Conservation (phyloP, 768 basidiomycete genomes). For the Grammothele lineata region DNA sequence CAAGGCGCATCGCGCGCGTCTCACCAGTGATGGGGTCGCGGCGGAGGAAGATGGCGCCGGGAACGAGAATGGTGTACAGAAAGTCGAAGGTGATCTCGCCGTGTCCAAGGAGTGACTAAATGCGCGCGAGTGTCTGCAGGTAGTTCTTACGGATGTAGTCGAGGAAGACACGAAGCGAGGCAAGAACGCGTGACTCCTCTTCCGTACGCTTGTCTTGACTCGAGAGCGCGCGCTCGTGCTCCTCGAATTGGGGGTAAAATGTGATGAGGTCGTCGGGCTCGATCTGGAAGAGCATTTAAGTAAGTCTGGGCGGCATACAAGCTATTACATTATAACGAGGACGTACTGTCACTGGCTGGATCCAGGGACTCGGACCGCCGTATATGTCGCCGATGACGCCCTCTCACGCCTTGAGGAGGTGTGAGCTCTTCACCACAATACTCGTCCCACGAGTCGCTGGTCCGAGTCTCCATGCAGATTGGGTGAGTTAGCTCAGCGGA, state of each 20-base stretch:
- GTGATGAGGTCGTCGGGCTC: conserved; percentile 53
- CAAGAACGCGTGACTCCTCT: conserved; percentile 37
- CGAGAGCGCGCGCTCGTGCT: conserved; percentile 39
- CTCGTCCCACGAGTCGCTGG: conserved; percentile 53
- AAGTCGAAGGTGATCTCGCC: conserved; percentile 52
- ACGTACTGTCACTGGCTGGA: conserved; percentile 31
- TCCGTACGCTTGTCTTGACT: conserved; percentile 33
- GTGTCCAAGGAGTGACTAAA: conserved; percentile 44
- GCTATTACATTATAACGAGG: not conserved
- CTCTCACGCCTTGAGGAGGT: conserved; percentile 53
- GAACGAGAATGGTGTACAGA: conserved; percentile 50
- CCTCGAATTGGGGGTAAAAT: conserved; percentile 42
- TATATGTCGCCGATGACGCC: conserved; percentile 52
- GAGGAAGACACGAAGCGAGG: conserved; percentile 33
- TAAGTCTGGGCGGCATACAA: too few relatives aligned
- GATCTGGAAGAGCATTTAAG: conserved; percentile 37
- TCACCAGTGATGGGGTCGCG: conserved; percentile 50
- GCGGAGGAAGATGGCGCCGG: conserved; percentile 44
- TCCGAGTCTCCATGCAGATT: conserved; percentile 1
- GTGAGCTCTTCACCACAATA: conserved; percentile 53
- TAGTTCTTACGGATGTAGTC: conserved; percentile 45
- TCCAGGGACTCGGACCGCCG: conserved; percentile 54
- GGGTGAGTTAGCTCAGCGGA: conserved; percentile 11
- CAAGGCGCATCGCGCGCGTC: conserved; percentile 44
- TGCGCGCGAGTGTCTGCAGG: conserved; percentile 39